Evolutionary conservation across 371 early-diverging fungal genomes (phyloP), one percentile per base, ranked within the genome.

Genomic region (Mucor velutinosus): DNA sequence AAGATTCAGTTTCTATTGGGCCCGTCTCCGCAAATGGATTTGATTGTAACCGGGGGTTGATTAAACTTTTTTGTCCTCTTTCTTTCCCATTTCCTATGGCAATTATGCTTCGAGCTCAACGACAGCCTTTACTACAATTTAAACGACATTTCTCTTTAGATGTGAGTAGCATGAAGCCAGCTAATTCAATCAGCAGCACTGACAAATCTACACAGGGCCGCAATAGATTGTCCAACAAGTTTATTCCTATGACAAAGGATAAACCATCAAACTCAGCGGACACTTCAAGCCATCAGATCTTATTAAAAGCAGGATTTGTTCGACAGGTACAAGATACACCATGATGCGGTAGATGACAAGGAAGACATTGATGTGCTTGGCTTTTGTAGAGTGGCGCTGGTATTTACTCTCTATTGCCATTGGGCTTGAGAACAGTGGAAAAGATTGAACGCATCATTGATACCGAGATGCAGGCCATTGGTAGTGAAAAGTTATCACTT

Each of bases 371-470:
- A 35, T 7, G 12, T 35, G 64, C 7, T 29, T 61, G 11, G n/a
- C 30, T 43, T 33, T 12, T 21, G 23, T 53, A 90, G 89, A 90
- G 92, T 12, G 83, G 90, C 12, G 86, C 95, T 6, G 97, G 97
- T 3, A 87, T 95, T 27, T 95, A 90, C 81, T 87, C 89, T 1
- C 77, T 94, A 21, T 74, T 96, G 55, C 97, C 97, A 10, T 73
- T 92, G 27, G 97, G 91, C 2, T 80, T 93, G 25, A 81, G 94
- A 14, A 87, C 89, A 2, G 67, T 94, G 7, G 82, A 80, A 55
- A 94, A 94, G 74, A 78, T 96, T 19, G 90, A 91, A 68, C 61
- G 57, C 1, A 89, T 96, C 35, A 90, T 96, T 65, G 93, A 94
- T 69, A 81, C 87, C 32, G 95, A 95, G 73, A 88, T 96, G 89